Percentiles rank a stretch among this genome's conserved stretches.
These are phyloP conservation scores for Solanum clarkiae DNA, from an alignment of 257 asterid species.

Conservation along the genomic window DNA sequence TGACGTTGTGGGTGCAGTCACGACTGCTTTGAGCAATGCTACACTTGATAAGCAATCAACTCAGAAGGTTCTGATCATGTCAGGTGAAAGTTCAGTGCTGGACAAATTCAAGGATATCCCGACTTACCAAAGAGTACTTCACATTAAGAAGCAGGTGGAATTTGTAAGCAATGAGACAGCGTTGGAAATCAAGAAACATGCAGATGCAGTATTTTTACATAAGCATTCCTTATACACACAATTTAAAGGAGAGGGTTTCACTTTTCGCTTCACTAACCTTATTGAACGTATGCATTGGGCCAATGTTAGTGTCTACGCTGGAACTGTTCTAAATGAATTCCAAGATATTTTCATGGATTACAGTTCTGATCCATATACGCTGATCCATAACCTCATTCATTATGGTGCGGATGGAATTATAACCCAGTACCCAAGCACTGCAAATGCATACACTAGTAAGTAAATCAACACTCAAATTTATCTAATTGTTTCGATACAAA, in stretches of 20 bases:
- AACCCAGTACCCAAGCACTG: constrained; percentile 72
- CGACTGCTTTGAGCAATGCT: neutral
- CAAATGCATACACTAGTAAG: constrained; percentile 53
- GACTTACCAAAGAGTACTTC: neutral
- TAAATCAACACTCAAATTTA: neutral
- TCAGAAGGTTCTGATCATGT: constrained; percentile 1
- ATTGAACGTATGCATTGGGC: constrained; percentile 59
- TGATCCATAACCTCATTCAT: constrained; percentile 36
- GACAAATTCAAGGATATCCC: neutral
- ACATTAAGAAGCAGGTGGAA: neutral
- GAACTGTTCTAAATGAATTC: constrained; percentile 59
- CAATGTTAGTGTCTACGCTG: constrained; percentile 62
- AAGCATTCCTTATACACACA: constrained; percentile 36
- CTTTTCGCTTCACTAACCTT: constrained; percentile 40
- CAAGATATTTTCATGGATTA: constrained; percentile 57
- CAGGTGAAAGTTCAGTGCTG: neutral
- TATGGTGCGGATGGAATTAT: constrained; percentile 48
- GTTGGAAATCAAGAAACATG: constrained; percentile 58
- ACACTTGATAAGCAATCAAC: neutral
- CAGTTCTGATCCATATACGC: constrained; percentile 67
- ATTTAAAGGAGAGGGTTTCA: constrained; percentile 18
- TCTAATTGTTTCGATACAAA: neutral
- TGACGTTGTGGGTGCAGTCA: neutral
- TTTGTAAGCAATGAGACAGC: constrained; percentile 29
- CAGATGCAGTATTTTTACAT: constrained; percentile 57